Percentiles rank a stretch among this genome's conserved stretches.
Evolutionary conservation across 345 rosid genomes (phyloP).

Genomic region (Mercurialis annua): DNA sequence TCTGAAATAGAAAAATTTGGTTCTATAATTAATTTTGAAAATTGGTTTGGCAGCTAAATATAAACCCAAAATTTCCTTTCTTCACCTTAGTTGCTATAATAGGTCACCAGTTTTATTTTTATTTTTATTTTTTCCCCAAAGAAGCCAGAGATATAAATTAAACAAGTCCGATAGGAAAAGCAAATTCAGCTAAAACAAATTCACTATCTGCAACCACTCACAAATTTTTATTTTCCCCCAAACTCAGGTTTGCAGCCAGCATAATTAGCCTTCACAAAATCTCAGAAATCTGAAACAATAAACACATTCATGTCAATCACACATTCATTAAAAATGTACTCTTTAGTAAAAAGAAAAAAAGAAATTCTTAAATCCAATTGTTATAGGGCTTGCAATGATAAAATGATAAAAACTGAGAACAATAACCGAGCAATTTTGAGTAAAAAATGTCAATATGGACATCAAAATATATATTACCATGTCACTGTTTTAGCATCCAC

Average conservation of each 20-base stretch:
- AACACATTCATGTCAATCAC: conserved; percentile 13
- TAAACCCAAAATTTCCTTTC: background rate
- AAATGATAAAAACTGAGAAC: background rate
- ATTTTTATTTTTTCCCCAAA: background rate
- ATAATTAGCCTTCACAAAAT: conserved; percentile 45
- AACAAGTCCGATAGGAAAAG: background rate
- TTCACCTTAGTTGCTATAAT: background rate
- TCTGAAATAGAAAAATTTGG: background rate
- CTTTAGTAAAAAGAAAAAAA: background rate
- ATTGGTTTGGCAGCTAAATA: background rate
- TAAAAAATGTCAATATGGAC: background rate
- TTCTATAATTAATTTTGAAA: background rate
- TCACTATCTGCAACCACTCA: conserved; percentile 9
- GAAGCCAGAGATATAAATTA: background rate
- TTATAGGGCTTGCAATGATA: background rate
- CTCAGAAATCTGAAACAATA: conserved; percentile 70
- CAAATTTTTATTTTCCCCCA: background rate
- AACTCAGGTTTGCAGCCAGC: conserved; percentile 17
- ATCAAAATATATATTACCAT: no score
- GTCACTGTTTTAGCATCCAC: background rate
- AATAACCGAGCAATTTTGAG: background rate
- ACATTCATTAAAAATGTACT: background rate
- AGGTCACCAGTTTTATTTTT: background rate
- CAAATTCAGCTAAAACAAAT: background rate
- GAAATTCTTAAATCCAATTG: background rate